Percentiles rank a stretch among this genome's conserved stretches.
phyloP scores from a whole-genome alignment of 1,284 basidiomycete genomes.

The Cryptococcus sp. region DNA sequence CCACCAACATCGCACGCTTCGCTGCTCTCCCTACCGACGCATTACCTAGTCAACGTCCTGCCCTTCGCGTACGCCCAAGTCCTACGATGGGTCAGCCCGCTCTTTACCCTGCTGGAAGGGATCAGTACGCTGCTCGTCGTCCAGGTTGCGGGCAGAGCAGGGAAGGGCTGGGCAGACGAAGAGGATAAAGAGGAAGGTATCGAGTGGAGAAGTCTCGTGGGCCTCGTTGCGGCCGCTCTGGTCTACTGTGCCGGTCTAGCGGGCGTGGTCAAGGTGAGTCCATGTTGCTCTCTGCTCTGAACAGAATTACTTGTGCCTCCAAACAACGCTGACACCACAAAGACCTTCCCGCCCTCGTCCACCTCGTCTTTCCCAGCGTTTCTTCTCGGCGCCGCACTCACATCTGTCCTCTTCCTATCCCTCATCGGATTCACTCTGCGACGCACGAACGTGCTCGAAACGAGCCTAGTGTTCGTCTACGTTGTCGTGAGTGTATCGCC shows the following conservation, averaged over 20 bases:
- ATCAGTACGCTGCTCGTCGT: slow-evolving; percentile 49
- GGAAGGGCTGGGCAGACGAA: slow-evolving; percentile 54
- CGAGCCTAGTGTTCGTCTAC: slow-evolving; percentile 79
- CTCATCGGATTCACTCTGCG: slow-evolving; percentile 85
- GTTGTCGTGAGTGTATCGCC: slow-evolving; percentile 64
- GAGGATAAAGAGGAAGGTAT: slow-evolving; percentile 51
- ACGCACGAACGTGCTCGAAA: slow-evolving; percentile 90
- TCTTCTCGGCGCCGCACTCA: slow-evolving; percentile 50
- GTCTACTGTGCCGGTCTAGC: slow-evolving; percentile 50
- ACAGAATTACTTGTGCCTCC: no score
- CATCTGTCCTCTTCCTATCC: slow-evolving; percentile 70
- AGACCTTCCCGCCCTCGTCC: slow-evolving; percentile 36
- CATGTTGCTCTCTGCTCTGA: neutral
- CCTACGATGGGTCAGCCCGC: slow-evolving; percentile 50
- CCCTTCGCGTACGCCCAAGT: slow-evolving; percentile 50
- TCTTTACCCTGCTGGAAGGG: slow-evolving; percentile 53
- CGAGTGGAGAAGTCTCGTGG: slow-evolving; percentile 52
- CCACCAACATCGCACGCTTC: slow-evolving; percentile 21
- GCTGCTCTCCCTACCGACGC: slow-evolving; percentile 23
- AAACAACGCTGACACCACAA: neutral
- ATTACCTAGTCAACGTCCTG: slow-evolving; percentile 47
- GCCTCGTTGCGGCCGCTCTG: slow-evolving; percentile 46
- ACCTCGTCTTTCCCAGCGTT: slow-evolving; percentile 41
- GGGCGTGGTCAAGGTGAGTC: slow-evolving; percentile 45
- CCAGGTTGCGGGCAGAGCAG: slow-evolving; percentile 50